Evolutionary conservation across 306 rosid species (phyloP), one percentile per base, ranked within the genome.

Genomic region (Quercus berberidifolia): DNA sequence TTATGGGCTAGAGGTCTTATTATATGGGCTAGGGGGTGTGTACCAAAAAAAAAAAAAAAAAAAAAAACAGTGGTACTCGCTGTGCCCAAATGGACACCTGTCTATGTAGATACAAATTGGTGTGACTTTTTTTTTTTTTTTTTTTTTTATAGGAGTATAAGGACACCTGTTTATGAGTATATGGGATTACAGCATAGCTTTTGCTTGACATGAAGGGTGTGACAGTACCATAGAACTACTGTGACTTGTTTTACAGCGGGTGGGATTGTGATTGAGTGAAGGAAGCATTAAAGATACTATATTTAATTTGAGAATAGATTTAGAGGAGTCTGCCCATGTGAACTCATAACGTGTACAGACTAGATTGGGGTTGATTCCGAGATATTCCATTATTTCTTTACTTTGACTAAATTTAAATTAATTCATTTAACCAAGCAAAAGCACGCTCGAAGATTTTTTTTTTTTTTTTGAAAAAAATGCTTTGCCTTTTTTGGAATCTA

Each of bases 51-150:
- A n/a, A n/a, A 5, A 33, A 26, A 1, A 21, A 1, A 5, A 35
- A 23, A 3, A 11, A 5, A 14, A 26, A 19, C 20, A 5, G 11
- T n/a, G 54, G 9, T 49, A 77, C 80, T 82, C 86, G 74, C 80
- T 76, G 63, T 75, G 33, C 2, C 7, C 11, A 56, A 55, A 7
- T 4, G 25, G 82, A 73, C 84, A 71, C 19, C 79, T 77, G 78
- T 77, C 18, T 6, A 11, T 21, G 43, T 1, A 7, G 43, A 38
- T 7, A 38, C 2, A 38, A 38, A 6, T 38, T 38, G 43, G 43
- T 38, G 43, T 38, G 43, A 38, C 41, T 28, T 28, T 30, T 30
- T 26, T 26, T 26, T 25, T 25, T 25, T 26, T 25, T 25, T 25
- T 25, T 25, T 25, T 26, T 26, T 26, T 26, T 0, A 26, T 26